These are phyloP conservation scores for Fusarium subtropicale DNA, from an alignment of 2,329 filamentous ascomycete species.

Conservation along the genomic window DNA sequence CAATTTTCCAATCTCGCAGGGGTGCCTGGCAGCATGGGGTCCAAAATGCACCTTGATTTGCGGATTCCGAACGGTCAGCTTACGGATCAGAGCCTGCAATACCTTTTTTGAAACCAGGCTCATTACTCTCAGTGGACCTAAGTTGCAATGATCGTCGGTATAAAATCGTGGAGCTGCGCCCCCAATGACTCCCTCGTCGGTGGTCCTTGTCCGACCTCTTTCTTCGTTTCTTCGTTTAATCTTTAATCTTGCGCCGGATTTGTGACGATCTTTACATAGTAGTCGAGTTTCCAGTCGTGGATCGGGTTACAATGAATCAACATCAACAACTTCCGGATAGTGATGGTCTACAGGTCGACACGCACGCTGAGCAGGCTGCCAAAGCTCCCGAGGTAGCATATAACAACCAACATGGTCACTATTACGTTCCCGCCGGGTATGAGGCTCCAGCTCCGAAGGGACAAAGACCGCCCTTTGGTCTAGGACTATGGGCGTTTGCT, in stretches of 20 bases:
- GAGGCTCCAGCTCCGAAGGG: constrained; percentile 3
- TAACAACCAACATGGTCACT: constrained; percentile 7
- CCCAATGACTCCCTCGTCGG: background rate
- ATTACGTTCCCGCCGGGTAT: constrained; percentile 24
- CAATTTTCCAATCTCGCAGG: constrained; percentile 8
- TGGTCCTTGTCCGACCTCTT: background rate
- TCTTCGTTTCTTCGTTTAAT: background rate
- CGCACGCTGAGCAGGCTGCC: constrained; percentile 17
- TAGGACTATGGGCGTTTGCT: constrained; percentile 34
- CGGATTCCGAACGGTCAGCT: constrained; percentile 28
- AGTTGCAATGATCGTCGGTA: constrained; percentile 21
- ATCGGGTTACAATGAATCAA: constrained; percentile 24
- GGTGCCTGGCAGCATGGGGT: constrained; percentile 7
- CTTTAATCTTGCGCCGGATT: background rate
- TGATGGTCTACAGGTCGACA: constrained; percentile 36
- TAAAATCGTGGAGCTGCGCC: constrained; percentile 16
- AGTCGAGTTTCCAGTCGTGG: background rate
- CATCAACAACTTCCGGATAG: constrained; percentile 17
- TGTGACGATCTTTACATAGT: background rate
- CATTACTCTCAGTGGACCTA: background rate
- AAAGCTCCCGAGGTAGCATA: constrained; percentile 30
- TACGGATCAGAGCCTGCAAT: constrained; percentile 23
- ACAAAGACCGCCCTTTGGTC: constrained; percentile 27
- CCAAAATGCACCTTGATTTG: constrained; percentile 27
- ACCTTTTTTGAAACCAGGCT: constrained; percentile 19